These are phyloP conservation scores for Sugiyamaella sp. DNA, from an alignment of 1,139 yeast genomes.

Conservation along the genomic window DNA sequence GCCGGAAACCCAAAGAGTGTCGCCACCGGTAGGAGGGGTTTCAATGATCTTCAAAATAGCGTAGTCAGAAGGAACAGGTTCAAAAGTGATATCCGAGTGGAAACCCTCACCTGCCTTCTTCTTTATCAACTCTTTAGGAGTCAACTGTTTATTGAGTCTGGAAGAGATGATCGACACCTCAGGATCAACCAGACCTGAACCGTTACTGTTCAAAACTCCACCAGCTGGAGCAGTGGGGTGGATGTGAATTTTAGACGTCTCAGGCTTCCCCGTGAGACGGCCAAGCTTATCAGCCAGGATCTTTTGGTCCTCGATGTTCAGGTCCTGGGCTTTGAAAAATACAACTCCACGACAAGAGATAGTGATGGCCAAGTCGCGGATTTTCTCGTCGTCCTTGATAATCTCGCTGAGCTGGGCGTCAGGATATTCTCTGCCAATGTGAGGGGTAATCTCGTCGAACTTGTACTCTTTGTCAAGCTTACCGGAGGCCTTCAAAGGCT, in stretches of 20 bases:
- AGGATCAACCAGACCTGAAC: slow-evolving; percentile 25
- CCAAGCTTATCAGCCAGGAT: slow-evolving; percentile 61
- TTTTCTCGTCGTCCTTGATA: slow-evolving; percentile 52
- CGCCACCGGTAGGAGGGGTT: slow-evolving; percentile 51
- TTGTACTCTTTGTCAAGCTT: slow-evolving; percentile 31
- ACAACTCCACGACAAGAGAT: slow-evolving; percentile 70
- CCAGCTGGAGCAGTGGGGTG: slow-evolving; percentile 40
- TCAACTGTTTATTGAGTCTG: slow-evolving; percentile 31
- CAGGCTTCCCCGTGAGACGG: slow-evolving; percentile 66
- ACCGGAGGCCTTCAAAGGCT: slow-evolving; percentile 27
- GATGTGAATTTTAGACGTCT: slow-evolving; percentile 62
- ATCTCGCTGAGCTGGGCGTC: slow-evolving; percentile 47
- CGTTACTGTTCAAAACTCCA: slow-evolving; percentile 30
- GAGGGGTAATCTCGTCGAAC: slow-evolving; percentile 36
- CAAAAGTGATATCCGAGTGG: slow-evolving; percentile 54
- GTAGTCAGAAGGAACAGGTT: slow-evolving; percentile 50
- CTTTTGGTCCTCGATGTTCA: slow-evolving; percentile 55
- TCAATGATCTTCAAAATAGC: slow-evolving; percentile 50
- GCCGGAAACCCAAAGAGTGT: slow-evolving; percentile 51
- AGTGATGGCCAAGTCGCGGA: slow-evolving; percentile 59
- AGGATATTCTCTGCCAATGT: slow-evolving; percentile 37
- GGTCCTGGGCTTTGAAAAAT: slow-evolving; percentile 64
- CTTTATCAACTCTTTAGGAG: slow-evolving; percentile 20
- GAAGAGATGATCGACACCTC: slow-evolving; percentile 36
- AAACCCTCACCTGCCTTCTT: slow-evolving; percentile 36